Conservation (phyloP, 495 filamentous ascomycete genomes). For the Aspergillus wentii region DNA sequence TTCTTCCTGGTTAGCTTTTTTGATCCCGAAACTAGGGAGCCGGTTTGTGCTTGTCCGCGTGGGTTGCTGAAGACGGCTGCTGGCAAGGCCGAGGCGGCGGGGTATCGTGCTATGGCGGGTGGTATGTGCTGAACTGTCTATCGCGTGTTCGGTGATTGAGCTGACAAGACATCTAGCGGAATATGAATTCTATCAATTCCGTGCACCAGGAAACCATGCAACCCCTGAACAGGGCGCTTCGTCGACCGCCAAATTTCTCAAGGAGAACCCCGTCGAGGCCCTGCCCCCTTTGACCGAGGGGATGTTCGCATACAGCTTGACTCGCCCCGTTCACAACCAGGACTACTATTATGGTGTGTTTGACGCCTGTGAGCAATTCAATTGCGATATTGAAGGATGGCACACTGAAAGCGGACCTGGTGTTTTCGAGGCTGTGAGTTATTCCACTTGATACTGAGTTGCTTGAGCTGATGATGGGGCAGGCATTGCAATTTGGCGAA, state of each 20-base stretch:
- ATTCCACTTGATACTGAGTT: neutral
- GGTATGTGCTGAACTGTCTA: slow-evolving; percentile 48
- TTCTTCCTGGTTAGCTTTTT: slow-evolving; percentile 91
- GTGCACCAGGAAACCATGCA: slow-evolving; percentile 50
- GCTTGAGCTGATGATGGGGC: slow-evolving; percentile 5
- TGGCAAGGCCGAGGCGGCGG: slow-evolving; percentile 60
- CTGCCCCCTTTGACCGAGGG: slow-evolving; percentile 84
- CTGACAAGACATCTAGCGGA: no score
- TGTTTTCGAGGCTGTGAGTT: slow-evolving; percentile 84
- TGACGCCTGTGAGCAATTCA: slow-evolving; percentile 74
- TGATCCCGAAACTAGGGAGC: slow-evolving; percentile 49
- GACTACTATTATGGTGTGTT: slow-evolving; percentile 93
- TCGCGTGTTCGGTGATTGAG: slow-evolving; percentile 5
- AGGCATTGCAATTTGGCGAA: slow-evolving; percentile 81
- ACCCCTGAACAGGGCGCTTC: slow-evolving; percentile 55
- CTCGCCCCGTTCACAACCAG: slow-evolving; percentile 86
- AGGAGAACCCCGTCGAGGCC: slow-evolving; percentile 62
- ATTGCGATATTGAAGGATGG: slow-evolving; percentile 89
- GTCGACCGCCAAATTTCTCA: slow-evolving; percentile 70
- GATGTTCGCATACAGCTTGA: slow-evolving; percentile 97
- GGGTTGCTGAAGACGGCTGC: slow-evolving; percentile 64
- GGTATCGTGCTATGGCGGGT: slow-evolving; percentile 85
- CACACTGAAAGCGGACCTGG: slow-evolving; percentile 96
- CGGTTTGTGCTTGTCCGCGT: slow-evolving; percentile 78
- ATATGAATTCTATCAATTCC: slow-evolving; percentile 97